A percentile compares a stretch with the other conserved stretches of the same genome.
Evolutionary conservation across 441 rosid species (phyloP).

Genomic region (Hura crepitans): DNA sequence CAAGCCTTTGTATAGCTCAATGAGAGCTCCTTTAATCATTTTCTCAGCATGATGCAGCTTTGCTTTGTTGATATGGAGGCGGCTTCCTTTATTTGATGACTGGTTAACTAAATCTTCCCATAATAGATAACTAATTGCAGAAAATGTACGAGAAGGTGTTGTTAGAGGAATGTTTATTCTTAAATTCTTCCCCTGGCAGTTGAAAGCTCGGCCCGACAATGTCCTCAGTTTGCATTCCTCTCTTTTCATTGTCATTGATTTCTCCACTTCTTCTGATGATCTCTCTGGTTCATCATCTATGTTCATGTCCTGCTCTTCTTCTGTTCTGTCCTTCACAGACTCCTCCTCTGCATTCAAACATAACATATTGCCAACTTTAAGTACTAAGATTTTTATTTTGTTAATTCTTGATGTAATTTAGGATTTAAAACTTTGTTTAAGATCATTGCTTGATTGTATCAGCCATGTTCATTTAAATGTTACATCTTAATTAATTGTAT

Average conservation of each 20-base stretch:
- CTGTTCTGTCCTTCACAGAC: constrained; percentile 49
- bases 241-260: constrained; percentile 42
- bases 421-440: no score
- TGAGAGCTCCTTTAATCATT: constrained; percentile 79
- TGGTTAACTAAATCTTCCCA: constrained; percentile 69
- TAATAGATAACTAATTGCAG: constrained; percentile 67
- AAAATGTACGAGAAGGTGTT: constrained; percentile 73
- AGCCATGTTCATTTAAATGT: no score
- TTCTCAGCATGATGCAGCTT: constrained; percentile 84
- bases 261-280: constrained; percentile 39
- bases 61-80: constrained; percentile 61
- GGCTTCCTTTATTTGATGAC: constrained; percentile 56
- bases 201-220: constrained; percentile 50
- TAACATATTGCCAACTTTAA: neutral
- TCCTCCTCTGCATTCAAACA: constrained; percentile 56
- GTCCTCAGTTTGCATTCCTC: constrained; percentile 46
- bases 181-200: constrained; percentile 69
- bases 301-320: constrained; percentile 44
- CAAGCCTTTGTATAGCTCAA: constrained; percentile 85
- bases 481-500: no score
- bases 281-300: constrained; percentile 43
- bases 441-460: no score
- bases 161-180: constrained; percentile 80
- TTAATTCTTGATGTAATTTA: no score
- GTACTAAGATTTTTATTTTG: neutral